Evolutionary conservation across 352 stramenopile genomes (phyloP).

Genomic region (Vaucheria bursata): DNA sequence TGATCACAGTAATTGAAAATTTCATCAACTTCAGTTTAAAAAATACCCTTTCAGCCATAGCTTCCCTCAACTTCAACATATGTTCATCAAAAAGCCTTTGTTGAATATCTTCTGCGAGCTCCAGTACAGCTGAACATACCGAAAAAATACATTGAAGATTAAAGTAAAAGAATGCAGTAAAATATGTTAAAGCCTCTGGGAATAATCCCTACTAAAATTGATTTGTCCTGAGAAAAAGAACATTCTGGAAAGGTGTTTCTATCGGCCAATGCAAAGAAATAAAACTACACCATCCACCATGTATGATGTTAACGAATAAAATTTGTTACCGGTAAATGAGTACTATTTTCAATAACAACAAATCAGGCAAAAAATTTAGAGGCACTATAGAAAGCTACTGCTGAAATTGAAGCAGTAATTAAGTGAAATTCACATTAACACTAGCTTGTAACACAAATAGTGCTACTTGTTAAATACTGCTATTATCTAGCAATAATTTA

Average conservation of each 20-base stretch:
- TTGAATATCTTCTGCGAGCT: conserved; percentile 21
- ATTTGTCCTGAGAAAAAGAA: background rate
- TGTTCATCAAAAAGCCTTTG: conserved; percentile 38
- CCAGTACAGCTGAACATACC: background rate
- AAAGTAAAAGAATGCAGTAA: background rate
- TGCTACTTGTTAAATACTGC: too few relatives aligned
- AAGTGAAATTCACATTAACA: too few relatives aligned
- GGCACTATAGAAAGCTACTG: too few relatives aligned
- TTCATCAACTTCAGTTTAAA: background rate
- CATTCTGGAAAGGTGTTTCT: background rate
- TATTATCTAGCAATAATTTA: too few relatives aligned
- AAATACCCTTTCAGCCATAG: conserved; percentile 35
- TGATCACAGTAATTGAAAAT: background rate
- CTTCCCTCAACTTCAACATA: conserved; percentile 40
- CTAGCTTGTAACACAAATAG: too few relatives aligned
- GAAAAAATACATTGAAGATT: background rate
- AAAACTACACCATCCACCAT: too few relatives aligned
- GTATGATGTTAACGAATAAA: too few relatives aligned
- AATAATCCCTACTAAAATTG: background rate
- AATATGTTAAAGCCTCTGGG: background rate
- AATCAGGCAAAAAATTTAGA: too few relatives aligned
- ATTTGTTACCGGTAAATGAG: too few relatives aligned
- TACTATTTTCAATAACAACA: too few relatives aligned
- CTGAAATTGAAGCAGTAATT: too few relatives aligned
- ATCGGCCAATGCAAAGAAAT: too few relatives aligned